phyloP scores from a whole-genome alignment of 2,329 filamentous ascomycete species.

The Hymenoscyphus occultus region DNA sequence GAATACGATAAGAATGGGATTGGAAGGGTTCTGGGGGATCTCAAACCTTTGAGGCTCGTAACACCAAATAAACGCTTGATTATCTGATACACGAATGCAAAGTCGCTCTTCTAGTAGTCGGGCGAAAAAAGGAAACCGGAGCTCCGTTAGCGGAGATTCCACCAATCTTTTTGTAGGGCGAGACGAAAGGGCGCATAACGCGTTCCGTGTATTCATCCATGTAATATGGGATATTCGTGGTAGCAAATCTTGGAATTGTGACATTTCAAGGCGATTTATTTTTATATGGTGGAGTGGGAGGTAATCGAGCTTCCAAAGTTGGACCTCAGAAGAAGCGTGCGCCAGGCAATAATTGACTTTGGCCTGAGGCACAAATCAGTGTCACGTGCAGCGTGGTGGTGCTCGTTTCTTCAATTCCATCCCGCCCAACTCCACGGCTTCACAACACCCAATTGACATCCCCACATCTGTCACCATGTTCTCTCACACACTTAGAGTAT shows the following conservation, averaged over 20 bases:
- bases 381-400: conserved; percentile 4
- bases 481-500: conserved; percentile 37
- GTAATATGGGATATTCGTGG: background rate
- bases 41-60: background rate
- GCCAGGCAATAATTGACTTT: background rate
- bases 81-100: background rate
- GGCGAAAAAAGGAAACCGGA: background rate
- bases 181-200: background rate
- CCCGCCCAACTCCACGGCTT: conserved; percentile 23
- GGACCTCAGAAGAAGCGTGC: background rate
- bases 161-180: background rate
- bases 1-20: background rate
- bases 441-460: conserved; percentile 32
- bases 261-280: background rate
- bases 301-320: no score
- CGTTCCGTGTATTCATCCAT: background rate
- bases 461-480: conserved; percentile 36
- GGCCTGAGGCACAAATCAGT: background rate
- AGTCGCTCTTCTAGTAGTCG: background rate
- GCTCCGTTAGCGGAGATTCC: background rate
- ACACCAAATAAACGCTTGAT: background rate
- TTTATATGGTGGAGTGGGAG: background rate
- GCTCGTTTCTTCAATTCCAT: conserved; percentile 16
- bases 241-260: background rate
- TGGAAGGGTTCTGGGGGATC: background rate